Evolutionary conservation across 176 grass and related monocot species (phyloP).

Genomic region (Puya raimondii): DNA sequence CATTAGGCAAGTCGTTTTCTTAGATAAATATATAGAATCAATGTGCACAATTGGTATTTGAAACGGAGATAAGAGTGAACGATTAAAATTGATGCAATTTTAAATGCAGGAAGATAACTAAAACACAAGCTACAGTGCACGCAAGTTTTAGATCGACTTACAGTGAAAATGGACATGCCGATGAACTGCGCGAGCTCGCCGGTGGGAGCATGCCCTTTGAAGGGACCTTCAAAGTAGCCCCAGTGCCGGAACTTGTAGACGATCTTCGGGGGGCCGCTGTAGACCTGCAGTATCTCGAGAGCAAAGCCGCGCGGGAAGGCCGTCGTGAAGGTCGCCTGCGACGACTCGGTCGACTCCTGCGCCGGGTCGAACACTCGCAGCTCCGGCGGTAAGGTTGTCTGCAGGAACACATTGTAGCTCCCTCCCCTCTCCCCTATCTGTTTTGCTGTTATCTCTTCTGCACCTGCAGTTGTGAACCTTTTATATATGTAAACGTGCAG

Average conservation of each 20-base stretch:
- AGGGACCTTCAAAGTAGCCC: conserved; percentile 72
- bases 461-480: conserved; percentile 3
- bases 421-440: conserved; percentile 32
- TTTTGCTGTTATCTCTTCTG: conserved; percentile 10
- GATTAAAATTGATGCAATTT: too few species aligned
- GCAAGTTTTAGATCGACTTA: neutral
- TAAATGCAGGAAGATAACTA: too few species aligned
- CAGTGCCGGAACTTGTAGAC: conserved; percentile 73
- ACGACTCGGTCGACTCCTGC: conserved; percentile 33
- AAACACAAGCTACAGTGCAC: neutral
- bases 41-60: too few species aligned
- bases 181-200: conserved; percentile 36
- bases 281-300: conserved; percentile 56
- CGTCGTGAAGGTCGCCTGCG: conserved; percentile 34
- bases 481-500: too few species aligned
- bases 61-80: too few species aligned
- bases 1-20: too few species aligned
- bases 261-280: conserved; percentile 45
- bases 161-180: conserved; percentile 51
- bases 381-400: conserved; percentile 40
- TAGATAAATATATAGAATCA: too few species aligned
- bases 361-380: conserved; percentile 52
- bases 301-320: conserved; percentile 58
- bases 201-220: conserved; percentile 47
- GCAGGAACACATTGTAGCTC: conserved; percentile 66